Percentiles rank a stretch among this genome's conserved stretches.
Evolutionary conservation across 1,284 basidiomycete genomes (phyloP).

Genomic region (Heliocybe sulcata): DNA sequence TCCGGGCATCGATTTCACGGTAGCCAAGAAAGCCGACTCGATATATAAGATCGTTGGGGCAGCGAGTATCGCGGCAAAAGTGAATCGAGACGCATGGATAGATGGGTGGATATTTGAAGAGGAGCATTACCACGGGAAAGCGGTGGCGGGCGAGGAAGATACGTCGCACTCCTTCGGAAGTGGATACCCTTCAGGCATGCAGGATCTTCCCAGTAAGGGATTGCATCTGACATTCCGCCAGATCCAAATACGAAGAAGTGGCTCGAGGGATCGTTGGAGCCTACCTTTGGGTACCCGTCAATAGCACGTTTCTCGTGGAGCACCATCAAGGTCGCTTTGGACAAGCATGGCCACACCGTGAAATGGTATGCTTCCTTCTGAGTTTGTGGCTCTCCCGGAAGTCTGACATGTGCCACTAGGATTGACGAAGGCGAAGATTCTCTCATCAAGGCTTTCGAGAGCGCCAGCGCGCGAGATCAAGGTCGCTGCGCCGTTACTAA

Average conservation of each 20-base stretch:
- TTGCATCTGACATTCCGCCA: slow-evolving; percentile 19
- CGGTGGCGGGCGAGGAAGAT: neutral
- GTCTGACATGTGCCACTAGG: slow-evolving; percentile 42
- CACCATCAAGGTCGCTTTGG: slow-evolving; percentile 83
- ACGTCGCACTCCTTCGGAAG: slow-evolving; percentile 45
- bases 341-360: slow-evolving; percentile 71
- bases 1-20: slow-evolving; percentile 81
- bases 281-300: slow-evolving; percentile 89
- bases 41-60: slow-evolving; percentile 96
- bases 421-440: slow-evolving; percentile 76
- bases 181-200: slow-evolving; percentile 83
- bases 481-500: slow-evolving; percentile 60
- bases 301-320: slow-evolving; percentile 95
- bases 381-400: no score
- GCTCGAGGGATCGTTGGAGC: slow-evolving; percentile 73
- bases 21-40: slow-evolving; percentile 90
- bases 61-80: slow-evolving; percentile 95
- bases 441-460: slow-evolving; percentile 68
- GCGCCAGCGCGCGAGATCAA: slow-evolving; percentile 59
- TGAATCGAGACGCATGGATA: slow-evolving; percentile 88
- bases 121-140: slow-evolving; percentile 10
- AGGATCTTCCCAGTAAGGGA: neutral
- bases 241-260: slow-evolving; percentile 93
- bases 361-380: no score
- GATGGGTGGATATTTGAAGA: slow-evolving; percentile 82